Base-by-base conservation (phyloP, 495 filamentous ascomycete species). In the Antarctomyces pellizariae region DNA sequence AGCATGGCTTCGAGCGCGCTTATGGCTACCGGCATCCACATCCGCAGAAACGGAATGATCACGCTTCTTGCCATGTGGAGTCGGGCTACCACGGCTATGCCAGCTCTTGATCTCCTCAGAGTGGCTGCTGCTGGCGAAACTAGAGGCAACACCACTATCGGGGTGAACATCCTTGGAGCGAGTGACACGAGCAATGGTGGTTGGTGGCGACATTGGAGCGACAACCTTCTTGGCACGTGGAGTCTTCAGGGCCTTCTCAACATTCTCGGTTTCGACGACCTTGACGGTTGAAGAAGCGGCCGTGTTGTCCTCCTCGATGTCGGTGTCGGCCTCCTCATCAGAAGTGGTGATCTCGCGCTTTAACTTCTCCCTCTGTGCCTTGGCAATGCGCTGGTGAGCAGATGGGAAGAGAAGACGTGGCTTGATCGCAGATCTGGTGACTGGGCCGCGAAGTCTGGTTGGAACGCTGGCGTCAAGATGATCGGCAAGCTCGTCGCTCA, bases 361-460 rank as follows among this genome's bases (percentile, higher is more conserved):
- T 56, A 12, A 60, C 54, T 17, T 62, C 53, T 31, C 56, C 48
- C 25, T 57, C 48, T 19, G 59, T 53, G 23, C n/a, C 30, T 18
- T 19, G 34, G 35, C 16, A 43, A 32, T 56, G 42, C 19, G 52
- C 42, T 33, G 26, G 13, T 34, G 17, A 7, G 54, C 45, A 12
- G 53, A 47, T 8, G 77, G 70, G 53, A 92, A 97, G 6, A 97
- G 67, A 8, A 82, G 59, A 18, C 82, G 74, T 2, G 84, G 84
- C 42, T 79, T 77, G 49, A 90, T 61, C 2, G 70, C 61, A 0
- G 71, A 67, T 25, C 78, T 71, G 16, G 71, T 76, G 12, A 77
- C 42, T 15, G 69, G 64, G 13, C 64, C 58, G 17, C 52, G 38
- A 14, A 43, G 46, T 3, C 25, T 46, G 29, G 21, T 37, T 5